Conservation (phyloP, 2,329 filamentous ascomycete genomes). For the Fusarium sp. region DNA sequence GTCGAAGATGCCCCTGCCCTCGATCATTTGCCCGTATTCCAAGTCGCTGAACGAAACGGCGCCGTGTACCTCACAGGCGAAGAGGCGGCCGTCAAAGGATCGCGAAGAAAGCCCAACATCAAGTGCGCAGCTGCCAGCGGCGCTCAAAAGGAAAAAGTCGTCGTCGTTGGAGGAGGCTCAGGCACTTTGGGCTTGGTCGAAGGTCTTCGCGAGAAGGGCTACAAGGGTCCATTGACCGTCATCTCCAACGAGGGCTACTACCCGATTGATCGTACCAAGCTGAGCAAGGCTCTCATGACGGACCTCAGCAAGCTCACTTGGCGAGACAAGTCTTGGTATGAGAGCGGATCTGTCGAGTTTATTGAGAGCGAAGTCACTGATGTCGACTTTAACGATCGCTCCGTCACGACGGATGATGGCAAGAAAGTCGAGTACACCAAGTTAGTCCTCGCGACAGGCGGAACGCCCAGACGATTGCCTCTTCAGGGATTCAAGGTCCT, state of each 20-base stretch:
- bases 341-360: conserved; percentile 67
- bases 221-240: conserved; percentile 82
- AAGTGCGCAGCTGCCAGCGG: conserved; percentile 70
- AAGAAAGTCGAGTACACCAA: conserved; percentile 84
- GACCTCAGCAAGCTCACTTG: conserved; percentile 83
- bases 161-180: conserved; percentile 91
- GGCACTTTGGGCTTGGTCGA: conserved; percentile 86
- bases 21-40: conserved; percentile 86
- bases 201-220: conserved; percentile 84
- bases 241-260: conserved; percentile 86
- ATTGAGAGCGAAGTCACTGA: conserved; percentile 74
- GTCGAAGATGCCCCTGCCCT: conserved; percentile 95
- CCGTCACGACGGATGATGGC: conserved; percentile 80
- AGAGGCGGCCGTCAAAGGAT: conserved; percentile 81
- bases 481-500: conserved; percentile 88
- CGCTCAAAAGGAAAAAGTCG: conserved; percentile 71
- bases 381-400: conserved; percentile 81
- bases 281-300: conserved; percentile 91
- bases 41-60: conserved; percentile 83
- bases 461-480: conserved; percentile 79
- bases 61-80: conserved; percentile 87
- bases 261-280: conserved; percentile 93
- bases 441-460: conserved; percentile 90
- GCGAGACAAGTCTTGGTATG: conserved; percentile 83
- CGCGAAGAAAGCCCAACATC: conserved; percentile 78